Evolutionary conservation across 164 flowering plant species (phyloP), one percentile per base, ranked within the genome.

Genomic region (Houttuynia cordata): DNA sequence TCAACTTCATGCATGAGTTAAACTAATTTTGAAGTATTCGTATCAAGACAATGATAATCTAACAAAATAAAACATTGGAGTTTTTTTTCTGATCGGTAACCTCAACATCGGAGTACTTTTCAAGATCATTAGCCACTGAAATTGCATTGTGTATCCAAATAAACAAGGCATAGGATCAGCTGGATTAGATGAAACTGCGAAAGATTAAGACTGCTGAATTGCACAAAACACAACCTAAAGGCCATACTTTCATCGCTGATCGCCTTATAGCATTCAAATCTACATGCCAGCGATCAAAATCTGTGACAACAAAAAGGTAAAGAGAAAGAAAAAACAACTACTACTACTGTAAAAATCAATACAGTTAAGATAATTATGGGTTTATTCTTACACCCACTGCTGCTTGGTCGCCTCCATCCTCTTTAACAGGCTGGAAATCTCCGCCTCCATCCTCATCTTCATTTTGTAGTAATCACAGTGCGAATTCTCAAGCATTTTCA

Each of bases 371-470:
- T 18, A 25, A 37, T n/a, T 15, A 10, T 24, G 12, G 41, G 10
- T 14, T 13, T 19, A 23, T 54, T 13, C 23, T 54, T 73, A 84
- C 45, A 83, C 91, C 85, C 80, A 79, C 63, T 81, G 87, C 68
- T 88, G 83, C 73, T 88, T 93, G 59, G 96, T 86, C 24, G 85
- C 83, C 59, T 93, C 96, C 96, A 93, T 88, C 71, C 96, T 82
- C 71, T 86, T 78, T 73, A 85, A 64, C 75, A 93, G 74, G 12
- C 92, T 88, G 18, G 79, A 76, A 70, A 93, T 88, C 74, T 93
- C 96, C 25, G 84, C 77, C 68, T 86, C 88, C 97, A 93, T 90
- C 72, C 98, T 81, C 58, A 74, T 54, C 75, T 93, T 93, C 97
- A 93, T 90, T 19, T 90, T 82, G 73, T 75, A 80, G 68, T 93